These are phyloP conservation scores for Glarea lozoyensis DNA, from an alignment of 495 filamentous ascomycete species.

Conservation along the genomic window DNA sequence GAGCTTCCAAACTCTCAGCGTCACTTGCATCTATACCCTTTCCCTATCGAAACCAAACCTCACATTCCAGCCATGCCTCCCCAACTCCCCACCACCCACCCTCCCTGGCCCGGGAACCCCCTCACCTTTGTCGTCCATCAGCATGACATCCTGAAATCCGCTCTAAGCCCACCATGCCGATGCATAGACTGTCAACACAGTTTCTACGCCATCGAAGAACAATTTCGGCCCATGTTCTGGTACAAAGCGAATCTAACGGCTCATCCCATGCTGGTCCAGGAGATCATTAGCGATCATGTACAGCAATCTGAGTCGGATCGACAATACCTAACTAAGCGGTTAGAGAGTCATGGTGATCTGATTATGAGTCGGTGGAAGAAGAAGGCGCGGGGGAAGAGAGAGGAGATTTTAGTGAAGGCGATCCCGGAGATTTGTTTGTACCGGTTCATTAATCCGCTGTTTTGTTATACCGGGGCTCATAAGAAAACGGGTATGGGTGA, in stretches of 20 bases:
- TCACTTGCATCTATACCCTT: no score
- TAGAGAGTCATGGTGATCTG: background rate
- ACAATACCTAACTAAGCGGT: background rate
- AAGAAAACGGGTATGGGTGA: background rate
- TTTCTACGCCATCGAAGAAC: background rate
- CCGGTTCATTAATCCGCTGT: background rate
- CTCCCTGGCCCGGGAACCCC: no score
- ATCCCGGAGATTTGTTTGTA: background rate
- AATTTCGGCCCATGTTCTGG: background rate
- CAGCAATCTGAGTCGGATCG: background rate
- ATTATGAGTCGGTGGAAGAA: background rate
- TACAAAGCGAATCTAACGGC: background rate
- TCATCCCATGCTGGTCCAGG: no score
- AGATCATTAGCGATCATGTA: background rate
- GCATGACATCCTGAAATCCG: no score
- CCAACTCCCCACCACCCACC: no score
- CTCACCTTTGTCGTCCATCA: no score
- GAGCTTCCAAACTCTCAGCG: no score
- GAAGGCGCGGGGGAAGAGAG: background rate
- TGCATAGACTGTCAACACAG: background rate
- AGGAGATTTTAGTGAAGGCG: background rate
- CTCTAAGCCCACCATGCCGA: no score
- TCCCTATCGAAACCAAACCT: no score
- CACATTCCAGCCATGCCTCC: no score
- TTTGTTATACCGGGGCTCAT: background rate